These are phyloP conservation scores for Trichothecium roseum DNA, from an alignment of 2,329 filamentous ascomycete genomes.

Conservation along the genomic window DNA sequence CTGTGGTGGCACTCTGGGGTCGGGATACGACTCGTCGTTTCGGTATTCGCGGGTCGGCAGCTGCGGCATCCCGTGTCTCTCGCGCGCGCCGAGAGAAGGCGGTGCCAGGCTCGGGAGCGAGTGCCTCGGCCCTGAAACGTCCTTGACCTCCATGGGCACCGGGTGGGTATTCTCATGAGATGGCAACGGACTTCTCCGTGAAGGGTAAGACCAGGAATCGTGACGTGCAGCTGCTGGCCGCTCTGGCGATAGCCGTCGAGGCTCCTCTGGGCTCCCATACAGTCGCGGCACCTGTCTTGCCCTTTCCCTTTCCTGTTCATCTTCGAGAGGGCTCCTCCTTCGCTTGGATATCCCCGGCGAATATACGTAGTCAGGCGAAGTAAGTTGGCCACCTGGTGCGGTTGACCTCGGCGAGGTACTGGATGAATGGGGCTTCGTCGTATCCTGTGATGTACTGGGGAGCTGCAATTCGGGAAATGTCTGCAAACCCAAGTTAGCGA, in stretches of 20 bases:
- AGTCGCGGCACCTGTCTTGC: constrained; percentile 35
- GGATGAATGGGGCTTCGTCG: constrained; percentile 18
- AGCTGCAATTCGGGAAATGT: constrained; percentile 35
- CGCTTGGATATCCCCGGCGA: constrained; percentile 39
- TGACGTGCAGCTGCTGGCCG: neutral
- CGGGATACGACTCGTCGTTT: too few relatives aligned
- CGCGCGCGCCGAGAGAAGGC: too few relatives aligned
- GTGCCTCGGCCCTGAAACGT: too few relatives aligned
- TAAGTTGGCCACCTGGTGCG: constrained; percentile 16
- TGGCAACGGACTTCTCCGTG: too few relatives aligned
- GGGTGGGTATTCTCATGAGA: too few relatives aligned
- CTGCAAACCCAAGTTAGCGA: constrained; percentile 19
- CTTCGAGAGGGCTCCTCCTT: constrained; percentile 31
- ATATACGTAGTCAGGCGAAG: constrained; percentile 37
- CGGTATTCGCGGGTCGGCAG: too few relatives aligned
- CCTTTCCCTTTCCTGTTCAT: constrained; percentile 26
- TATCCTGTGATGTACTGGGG: constrained; percentile 7
- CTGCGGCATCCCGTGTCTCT: too few relatives aligned
- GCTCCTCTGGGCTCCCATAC: constrained; percentile 26
- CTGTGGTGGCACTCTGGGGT: too few relatives aligned
- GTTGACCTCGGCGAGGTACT: constrained; percentile 21
- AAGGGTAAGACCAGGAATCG: neutral
- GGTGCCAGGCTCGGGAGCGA: too few relatives aligned
- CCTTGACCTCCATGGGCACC: too few relatives aligned
- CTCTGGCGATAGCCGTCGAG: constrained; percentile 8